These are phyloP conservation scores for Artomyces pyxidatus DNA, from an alignment of 768 basidiomycete genomes.

Conservation along the genomic window DNA sequence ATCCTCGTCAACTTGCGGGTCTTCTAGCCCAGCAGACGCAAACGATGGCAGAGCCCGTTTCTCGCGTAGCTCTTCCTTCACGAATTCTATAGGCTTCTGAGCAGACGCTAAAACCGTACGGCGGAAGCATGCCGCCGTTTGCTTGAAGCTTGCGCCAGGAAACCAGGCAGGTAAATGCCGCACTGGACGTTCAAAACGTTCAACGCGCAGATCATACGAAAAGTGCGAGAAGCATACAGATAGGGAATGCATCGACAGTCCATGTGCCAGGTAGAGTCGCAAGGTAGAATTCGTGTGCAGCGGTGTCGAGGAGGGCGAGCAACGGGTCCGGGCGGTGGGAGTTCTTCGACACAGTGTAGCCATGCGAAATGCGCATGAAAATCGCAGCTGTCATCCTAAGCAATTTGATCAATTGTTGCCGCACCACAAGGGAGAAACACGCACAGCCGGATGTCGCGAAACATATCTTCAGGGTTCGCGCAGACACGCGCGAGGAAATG, in stretches of 20 bases:
- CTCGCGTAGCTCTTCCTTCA: constrained; percentile 2
- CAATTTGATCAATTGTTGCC: neutral
- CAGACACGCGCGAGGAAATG: constrained; percentile 1
- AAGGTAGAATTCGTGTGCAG: constrained; percentile 7
- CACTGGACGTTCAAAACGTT: neutral
- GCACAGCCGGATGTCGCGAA: constrained; percentile 3
- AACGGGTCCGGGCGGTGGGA: constrained; percentile 5
- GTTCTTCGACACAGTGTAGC: constrained; percentile 1
- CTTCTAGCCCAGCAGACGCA: neutral
- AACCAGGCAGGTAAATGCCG: constrained; percentile 16
- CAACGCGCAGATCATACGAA: neutral
- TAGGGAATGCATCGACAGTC: constrained; percentile 6
- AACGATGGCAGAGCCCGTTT: constrained; percentile 3
- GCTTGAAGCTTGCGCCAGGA: constrained; percentile 16
- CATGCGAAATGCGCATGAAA: constrained; percentile 8
- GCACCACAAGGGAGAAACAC: neutral
- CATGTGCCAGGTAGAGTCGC: constrained; percentile 5
- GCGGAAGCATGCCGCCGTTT: constrained; percentile 2
- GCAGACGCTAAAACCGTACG: constrained; percentile 6
- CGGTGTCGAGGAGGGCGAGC: constrained; percentile 3
- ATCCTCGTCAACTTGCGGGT: neutral
- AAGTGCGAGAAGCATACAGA: neutral
- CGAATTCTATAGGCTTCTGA: constrained; percentile 10
- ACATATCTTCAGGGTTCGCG: constrained; percentile 2
- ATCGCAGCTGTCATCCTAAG: constrained; percentile 3